These are phyloP conservation scores for Eremomyces bilateralis DNA, from an alignment of 495 filamentous ascomycete genomes.

Conservation along the genomic window DNA sequence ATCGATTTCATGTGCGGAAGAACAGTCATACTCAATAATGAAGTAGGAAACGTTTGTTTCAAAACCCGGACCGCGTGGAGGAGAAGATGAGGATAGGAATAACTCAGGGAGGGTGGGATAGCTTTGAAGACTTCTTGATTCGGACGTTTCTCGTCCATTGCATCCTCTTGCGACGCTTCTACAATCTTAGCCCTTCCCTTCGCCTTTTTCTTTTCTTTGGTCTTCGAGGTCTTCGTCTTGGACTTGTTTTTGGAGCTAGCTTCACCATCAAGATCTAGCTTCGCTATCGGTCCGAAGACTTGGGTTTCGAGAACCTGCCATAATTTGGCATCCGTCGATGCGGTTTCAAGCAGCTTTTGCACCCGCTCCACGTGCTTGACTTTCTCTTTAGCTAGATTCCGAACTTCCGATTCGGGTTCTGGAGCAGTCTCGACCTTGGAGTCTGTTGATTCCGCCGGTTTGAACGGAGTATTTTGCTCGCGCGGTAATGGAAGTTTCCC, in stretches of 20 bases:
- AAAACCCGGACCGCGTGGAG: conserved; percentile 40
- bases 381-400: too few species aligned
- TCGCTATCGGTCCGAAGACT: conserved; percentile 21
- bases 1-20: conserved; percentile 49
- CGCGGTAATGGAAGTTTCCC: too few species aligned
- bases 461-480: too few species aligned
- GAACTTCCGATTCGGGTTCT: too few species aligned
- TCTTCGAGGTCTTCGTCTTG: conserved; percentile 6
- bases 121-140: conserved; percentile 12
- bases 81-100: conserved; percentile 47
- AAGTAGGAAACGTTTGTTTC: conserved; percentile 36
- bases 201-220: conserved; percentile 3
- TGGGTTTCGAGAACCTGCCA: conserved; percentile 51
- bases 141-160: conserved; percentile 1
- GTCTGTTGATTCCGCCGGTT: too few species aligned
- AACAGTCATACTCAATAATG: conserved; percentile 36
- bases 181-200: conserved; percentile 7
- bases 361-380: too few species aligned
- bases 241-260: conserved; percentile 17
- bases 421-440: too few species aligned
- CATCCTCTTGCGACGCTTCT: conserved; percentile 3
- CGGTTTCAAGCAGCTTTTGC: conserved; percentile 24
- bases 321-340: conserved; percentile 39
- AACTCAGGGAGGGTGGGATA: conserved; percentile 38
- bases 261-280: conserved; percentile 11